Base-by-base conservation (phyloP, 257 asterid species). In the Penstemon barbatus region DNA sequence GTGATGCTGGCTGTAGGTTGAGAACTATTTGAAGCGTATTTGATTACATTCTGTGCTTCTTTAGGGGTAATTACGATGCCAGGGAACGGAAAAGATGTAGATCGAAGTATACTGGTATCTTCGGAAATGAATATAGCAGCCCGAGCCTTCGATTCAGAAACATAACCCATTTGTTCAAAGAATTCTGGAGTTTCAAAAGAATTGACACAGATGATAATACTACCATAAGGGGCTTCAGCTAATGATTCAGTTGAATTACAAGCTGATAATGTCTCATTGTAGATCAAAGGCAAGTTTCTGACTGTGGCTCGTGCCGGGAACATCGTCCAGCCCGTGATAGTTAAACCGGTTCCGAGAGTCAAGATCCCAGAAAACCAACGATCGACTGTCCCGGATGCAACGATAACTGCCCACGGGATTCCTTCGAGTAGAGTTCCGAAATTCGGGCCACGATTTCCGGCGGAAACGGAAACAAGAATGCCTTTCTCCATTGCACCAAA, bases 401-500 rank as follows among this genome's bases (percentile, higher is more conserved):
- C 81, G 8, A 83, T 76, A 15, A 87, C 73, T 0, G 79, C 86
- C 91, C 95, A 87, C 0, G 95, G 91, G 74, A 81, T 77, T 2
- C 87, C 87, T 51, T 83, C 84, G 40, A 80, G 82, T 12, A 85
- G 11, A 1, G 61, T 66, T 11, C 57, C 83, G 3, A 62, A 64
- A 8, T 3, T 8, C 0, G 70, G 73, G 3, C 84, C 82, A 0
- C 61, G 74, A 57, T 84, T 88, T 52, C 95, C 95, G 1, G 91
- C 91, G 0, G 94, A 86, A 15, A 79, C 61, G 1, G 91, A 86
- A 54, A 88, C 96, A 7, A 88, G 72, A 5, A 88, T 61, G 1
- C 88, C 91, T 25, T 73, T 89, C 63, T 82, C 89, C 85, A 75
- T 79, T 6, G 95, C 92, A 6, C 88, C 87, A 41, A 86, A 86